Percentiles rank a stretch among this genome's conserved stretches.
phyloP scores from a whole-genome alignment of 2,329 filamentous ascomycete genomes.

The Penicillium sp. region DNA sequence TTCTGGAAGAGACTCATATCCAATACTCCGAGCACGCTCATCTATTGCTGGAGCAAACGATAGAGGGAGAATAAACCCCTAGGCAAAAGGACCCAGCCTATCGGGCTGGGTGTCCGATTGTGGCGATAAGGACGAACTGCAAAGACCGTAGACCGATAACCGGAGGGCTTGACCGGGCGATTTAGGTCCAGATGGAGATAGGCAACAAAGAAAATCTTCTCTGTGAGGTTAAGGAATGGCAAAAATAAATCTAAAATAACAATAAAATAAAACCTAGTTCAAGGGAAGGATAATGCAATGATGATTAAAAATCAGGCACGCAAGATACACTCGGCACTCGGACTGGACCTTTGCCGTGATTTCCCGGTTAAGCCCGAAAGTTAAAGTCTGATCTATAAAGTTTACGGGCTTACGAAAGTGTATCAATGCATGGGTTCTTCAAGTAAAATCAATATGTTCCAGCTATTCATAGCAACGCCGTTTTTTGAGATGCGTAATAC shows the following conservation, averaged over 20 bases:
- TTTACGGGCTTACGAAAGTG: background rate
- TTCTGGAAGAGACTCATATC: slow-evolving; percentile 21
- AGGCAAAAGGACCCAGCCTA: background rate
- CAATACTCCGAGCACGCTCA: slow-evolving; percentile 2
- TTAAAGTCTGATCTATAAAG: slow-evolving; percentile 2
- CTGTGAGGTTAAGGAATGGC: background rate
- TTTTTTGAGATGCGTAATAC: slow-evolving; percentile 8
- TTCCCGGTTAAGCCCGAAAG: slow-evolving; percentile 7
- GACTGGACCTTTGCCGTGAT: slow-evolving; percentile 6
- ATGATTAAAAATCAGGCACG: slow-evolving; percentile 17
- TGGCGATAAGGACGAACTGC: slow-evolving; percentile 18
- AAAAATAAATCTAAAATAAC: background rate
- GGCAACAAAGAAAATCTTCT: background rate
- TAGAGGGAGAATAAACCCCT: background rate
- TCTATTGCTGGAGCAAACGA: background rate
- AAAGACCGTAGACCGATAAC: slow-evolving; percentile 8
- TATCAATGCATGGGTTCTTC: background rate
- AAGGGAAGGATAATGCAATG: background rate
- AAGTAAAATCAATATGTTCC: background rate
- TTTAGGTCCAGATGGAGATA: background rate
- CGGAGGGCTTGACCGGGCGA: background rate
- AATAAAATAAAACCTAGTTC: background rate
- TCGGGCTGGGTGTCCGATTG: slow-evolving; percentile 9
- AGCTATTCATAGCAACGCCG: background rate
- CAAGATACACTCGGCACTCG: slow-evolving; percentile 9